Evolutionary conservation across 768 basidiomycete genomes (phyloP).

Genomic region (Pleurotus djamor): DNA sequence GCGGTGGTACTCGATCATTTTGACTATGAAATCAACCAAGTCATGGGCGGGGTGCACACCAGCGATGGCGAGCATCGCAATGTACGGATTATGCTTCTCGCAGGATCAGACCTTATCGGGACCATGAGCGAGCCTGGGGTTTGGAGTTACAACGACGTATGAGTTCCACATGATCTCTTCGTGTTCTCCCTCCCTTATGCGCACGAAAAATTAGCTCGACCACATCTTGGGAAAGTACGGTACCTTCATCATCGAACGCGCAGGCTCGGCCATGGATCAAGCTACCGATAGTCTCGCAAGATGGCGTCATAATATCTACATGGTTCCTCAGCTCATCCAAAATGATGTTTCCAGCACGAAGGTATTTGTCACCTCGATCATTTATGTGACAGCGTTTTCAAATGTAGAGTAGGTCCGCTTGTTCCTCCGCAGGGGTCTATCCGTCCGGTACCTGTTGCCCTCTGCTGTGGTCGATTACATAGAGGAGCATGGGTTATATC

Average conservation of each 20-base stretch:
- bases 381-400: neutral
- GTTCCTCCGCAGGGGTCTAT: constrained; percentile 77
- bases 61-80: constrained; percentile 72
- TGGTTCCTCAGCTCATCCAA: constrained; percentile 93
- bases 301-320: constrained; percentile 83
- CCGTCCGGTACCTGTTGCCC: constrained; percentile 88
- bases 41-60: constrained; percentile 74
- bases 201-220: constrained; percentile 61
- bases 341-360: constrained; percentile 98
- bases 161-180: constrained; percentile 26
- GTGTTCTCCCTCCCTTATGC: constrained; percentile 10
- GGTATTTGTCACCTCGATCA: constrained; percentile 30
- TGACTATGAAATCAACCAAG: constrained; percentile 89
- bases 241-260: constrained; percentile 91
- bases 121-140: constrained; percentile 99
- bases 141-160: constrained; percentile 92
- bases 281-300: constrained; percentile 72
- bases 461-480: constrained; percentile 93
- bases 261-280: constrained; percentile 89
- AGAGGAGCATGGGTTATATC: constrained; percentile 76
- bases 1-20: constrained; percentile 98
- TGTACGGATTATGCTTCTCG: constrained; percentile 89
- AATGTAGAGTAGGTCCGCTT: constrained; percentile 47
- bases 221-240: constrained; percentile 96
- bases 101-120: constrained; percentile 96